These are phyloP conservation scores for Pilasporangium apinafurcum DNA, from an alignment of 352 stramenopile species.

Conservation along the genomic window DNA sequence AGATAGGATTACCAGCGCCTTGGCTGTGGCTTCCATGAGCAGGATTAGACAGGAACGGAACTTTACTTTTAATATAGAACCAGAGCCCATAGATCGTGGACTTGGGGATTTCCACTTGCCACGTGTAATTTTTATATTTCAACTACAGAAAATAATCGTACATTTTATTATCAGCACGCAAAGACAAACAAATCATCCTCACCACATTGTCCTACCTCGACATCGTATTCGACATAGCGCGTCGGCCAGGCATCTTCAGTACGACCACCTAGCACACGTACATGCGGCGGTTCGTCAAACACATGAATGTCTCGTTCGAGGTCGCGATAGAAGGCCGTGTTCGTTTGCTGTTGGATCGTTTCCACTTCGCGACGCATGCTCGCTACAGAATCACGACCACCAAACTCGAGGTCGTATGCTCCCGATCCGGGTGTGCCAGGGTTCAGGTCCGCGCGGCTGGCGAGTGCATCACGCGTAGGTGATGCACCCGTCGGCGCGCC, in stretches of 20 bases:
- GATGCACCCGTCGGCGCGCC: no score
- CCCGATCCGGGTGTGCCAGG: conserved; percentile 5
- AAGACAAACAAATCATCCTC: not conserved
- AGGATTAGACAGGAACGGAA: conserved; percentile 23
- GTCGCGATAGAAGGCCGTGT: conserved; percentile 46
- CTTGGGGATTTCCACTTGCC: conserved; percentile 84
- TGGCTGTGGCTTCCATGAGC: conserved; percentile 7
- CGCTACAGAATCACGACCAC: conserved; percentile 27
- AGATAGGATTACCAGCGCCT: not conserved
- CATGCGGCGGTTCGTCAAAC: conserved; percentile 57
- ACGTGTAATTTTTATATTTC: conserved; percentile 71
- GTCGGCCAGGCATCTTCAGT: conserved; percentile 79
- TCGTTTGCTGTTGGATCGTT: conserved; percentile 25
- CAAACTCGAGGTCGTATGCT: conserved; percentile 38
- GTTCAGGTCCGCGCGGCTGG: conserved; percentile 5
- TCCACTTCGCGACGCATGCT: conserved; percentile 28
- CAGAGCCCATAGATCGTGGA: conserved; percentile 75
- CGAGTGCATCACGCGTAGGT: no score
- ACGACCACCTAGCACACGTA: conserved; percentile 54
- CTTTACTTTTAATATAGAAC: conserved; percentile 84
- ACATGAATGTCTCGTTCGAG: conserved; percentile 64
- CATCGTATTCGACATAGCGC: conserved; percentile 81
- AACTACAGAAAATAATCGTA: conserved; percentile 13
- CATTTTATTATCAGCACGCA: not conserved
- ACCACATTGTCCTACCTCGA: conserved; percentile 45